Evolutionary conservation across 768 basidiomycete genomes (phyloP).

Genomic region (Calocybe cyanea): DNA sequence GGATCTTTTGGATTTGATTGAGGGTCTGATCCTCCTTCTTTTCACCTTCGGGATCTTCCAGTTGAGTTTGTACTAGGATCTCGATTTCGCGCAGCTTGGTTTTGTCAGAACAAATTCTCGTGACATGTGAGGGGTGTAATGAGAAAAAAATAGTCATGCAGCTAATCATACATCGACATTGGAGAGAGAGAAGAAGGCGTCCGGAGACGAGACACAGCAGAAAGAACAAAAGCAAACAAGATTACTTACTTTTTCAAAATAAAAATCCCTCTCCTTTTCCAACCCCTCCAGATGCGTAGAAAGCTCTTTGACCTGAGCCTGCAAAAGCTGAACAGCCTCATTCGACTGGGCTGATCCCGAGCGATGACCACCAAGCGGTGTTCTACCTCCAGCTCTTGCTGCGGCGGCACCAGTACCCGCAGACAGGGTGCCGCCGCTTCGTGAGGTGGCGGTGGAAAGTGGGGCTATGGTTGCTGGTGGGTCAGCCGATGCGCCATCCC

Average conservation of each 20-base stretch:
- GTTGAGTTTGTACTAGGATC: conserved; percentile 81
- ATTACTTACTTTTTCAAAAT: conserved; percentile 85
- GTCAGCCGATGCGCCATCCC: conserved; percentile 75
- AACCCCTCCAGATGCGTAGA: conserved; percentile 79
- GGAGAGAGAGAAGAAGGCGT: too few relatives aligned
- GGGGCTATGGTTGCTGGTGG: conserved; percentile 78
- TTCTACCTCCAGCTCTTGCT: conserved; percentile 61
- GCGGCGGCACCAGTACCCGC: conserved; percentile 5
- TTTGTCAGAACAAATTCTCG: too few relatives aligned
- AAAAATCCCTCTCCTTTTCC: conserved; percentile 98
- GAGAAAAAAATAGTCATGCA: too few relatives aligned
- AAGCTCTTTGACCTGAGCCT: conserved; percentile 79
- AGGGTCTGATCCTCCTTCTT: conserved; percentile 60
- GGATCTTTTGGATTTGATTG: conserved; percentile 82
- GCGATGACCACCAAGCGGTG: conserved; percentile 68
- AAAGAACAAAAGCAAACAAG: background rate
- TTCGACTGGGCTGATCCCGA: conserved; percentile 62
- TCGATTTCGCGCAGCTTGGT: conserved; percentile 90
- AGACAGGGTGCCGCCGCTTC: conserved; percentile 25
- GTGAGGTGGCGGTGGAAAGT: conserved; percentile 37
- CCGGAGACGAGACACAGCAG: too few relatives aligned
- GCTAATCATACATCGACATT: too few relatives aligned
- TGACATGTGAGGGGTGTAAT: too few relatives aligned
- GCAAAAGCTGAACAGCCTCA: conserved; percentile 65
- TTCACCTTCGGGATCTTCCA: conserved; percentile 56